Base-by-base conservation (phyloP, 768 basidiomycete genomes). In the Peribolospora baueri region DNA sequence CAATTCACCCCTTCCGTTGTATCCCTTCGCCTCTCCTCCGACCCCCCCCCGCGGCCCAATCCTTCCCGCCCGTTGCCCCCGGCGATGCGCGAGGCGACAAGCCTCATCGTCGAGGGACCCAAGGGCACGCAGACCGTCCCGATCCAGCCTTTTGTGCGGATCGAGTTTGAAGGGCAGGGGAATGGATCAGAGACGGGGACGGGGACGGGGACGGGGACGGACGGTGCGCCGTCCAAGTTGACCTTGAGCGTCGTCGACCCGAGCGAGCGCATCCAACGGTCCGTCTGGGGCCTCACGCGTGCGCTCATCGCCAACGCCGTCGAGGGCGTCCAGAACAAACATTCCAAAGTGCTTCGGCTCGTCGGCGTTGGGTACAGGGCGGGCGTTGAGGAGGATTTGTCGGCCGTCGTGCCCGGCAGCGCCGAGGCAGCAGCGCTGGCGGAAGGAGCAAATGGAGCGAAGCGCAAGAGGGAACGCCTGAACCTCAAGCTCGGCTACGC, bases 301-400 rank as follows among this genome's bases (percentile, higher is more conserved):
- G 82, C 87, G 0, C 74, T 88, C 60, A 83, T 95, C 65, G 72
- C 75, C 60, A 95, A 97, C 65, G 88, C 90, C 11, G 76, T 98
- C 59, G 73, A 70, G 10, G 91, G 91, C 47, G 85, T 95, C 73
- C 82, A 84, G 4, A 76, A 79, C 57, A 90, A 90, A 4, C 95
- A 84, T 70, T 74, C 74, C 0, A 73, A 84, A 7, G 80, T 85
- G 10, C 67, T 98, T 11, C 81, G 80, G 64, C 76, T 98, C 58
- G 90, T 95, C 58, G 91, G 91, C 13, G 87, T 98, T 42, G 90
- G 91, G 2, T 98, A 86, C 70, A 75, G 91, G 63, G 88, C 80
- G 6, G 77, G 77, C 3, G 67, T 95, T 56, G 91, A 98, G 70
- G 74, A 76, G 7, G 81, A 84, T 63, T 82, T 83, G 14, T 67